Conservation (phyloP, 2,329 filamentous ascomycete species). For the Nothopassalora personata region DNA sequence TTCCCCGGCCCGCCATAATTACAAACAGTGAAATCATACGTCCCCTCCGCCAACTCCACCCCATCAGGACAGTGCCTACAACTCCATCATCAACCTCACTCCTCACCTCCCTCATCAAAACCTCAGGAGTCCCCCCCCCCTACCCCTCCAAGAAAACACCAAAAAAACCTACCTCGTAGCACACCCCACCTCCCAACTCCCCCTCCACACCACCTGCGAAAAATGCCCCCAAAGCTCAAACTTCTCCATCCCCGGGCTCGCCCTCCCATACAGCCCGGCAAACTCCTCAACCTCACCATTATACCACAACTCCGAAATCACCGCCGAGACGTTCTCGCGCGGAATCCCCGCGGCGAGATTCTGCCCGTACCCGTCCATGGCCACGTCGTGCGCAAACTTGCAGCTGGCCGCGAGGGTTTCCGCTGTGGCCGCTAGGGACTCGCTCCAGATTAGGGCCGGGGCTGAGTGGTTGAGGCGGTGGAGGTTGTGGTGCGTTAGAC, state of each 20-base stretch:
- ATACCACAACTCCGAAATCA: conserved; percentile 80
- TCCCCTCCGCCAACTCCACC: conserved; percentile 37
- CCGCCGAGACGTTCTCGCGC: conserved; percentile 53
- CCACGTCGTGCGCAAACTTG: conserved; percentile 65
- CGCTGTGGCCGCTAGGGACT: conserved; percentile 59
- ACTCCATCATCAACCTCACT: too few relatives aligned
- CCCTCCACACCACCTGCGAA: conserved; percentile 66
- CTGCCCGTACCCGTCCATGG: conserved; percentile 71
- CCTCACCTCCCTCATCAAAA: too few relatives aligned
- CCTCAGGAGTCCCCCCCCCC: too few relatives aligned
- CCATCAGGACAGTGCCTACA: conserved; percentile 44
- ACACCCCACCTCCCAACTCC: conserved; percentile 58
- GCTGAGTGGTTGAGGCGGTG: background rate
- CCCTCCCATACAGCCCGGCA: conserved; percentile 28
- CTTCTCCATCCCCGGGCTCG: conserved; percentile 53
- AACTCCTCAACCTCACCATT: conserved; percentile 64
- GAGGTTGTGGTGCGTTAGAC: background rate
- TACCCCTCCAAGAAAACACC: too few relatives aligned
- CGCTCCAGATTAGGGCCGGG: conserved; percentile 50
- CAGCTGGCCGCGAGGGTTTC: conserved; percentile 58
- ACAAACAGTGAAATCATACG: conserved; percentile 68
- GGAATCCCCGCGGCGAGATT: conserved; percentile 70
- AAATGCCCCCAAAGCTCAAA: conserved; percentile 68
- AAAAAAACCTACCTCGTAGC: conserved; percentile 35
- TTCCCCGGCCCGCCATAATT: conserved; percentile 57